These are phyloP conservation scores for Neofusicoccum kwambonambiense DNA, from an alignment of 2,329 filamentous ascomycete genomes.

Conservation along the genomic window DNA sequence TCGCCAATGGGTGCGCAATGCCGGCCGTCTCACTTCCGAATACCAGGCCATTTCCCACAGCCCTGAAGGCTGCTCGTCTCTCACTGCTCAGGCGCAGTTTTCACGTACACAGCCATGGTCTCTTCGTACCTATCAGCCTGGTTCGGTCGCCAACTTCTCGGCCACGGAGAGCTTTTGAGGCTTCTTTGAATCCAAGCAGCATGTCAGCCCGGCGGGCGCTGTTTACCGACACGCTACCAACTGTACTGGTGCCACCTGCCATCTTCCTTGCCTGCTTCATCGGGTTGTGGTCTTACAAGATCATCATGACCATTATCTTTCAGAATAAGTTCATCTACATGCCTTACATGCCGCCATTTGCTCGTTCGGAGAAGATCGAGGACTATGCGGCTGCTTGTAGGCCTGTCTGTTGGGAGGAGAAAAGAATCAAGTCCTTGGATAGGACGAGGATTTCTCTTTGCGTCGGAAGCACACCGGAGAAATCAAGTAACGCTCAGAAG, in stretches of 20 bases:
- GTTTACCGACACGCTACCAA: slow-evolving; percentile 36
- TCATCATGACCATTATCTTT: slow-evolving; percentile 71
- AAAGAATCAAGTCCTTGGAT: slow-evolving; percentile 60
- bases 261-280: slow-evolving; percentile 66
- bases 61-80: neutral
- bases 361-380: slow-evolving; percentile 64
- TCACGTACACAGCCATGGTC: neutral
- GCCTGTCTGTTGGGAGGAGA: slow-evolving; percentile 67
- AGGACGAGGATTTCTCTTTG: slow-evolving; percentile 64
- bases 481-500: neutral
- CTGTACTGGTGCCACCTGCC: slow-evolving; percentile 61
- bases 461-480: slow-evolving; percentile 39
- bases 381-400: slow-evolving; percentile 61
- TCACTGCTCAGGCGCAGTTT: neutral
- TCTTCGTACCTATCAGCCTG: neutral
- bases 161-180: neutral
- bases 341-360: slow-evolving; percentile 69
- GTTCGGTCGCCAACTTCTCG: neutral
- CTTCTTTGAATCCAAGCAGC: neutral
- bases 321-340: slow-evolving; percentile 84
- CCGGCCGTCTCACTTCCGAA: neutral
- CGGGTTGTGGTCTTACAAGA: slow-evolving; percentile 63
- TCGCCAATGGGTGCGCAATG: neutral
- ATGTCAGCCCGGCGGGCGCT: slow-evolving; percentile 16
- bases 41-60: neutral